Conservation (phyloP, 2,329 filamentous ascomycete genomes). For the Scedosporium dehoogii region DNA sequence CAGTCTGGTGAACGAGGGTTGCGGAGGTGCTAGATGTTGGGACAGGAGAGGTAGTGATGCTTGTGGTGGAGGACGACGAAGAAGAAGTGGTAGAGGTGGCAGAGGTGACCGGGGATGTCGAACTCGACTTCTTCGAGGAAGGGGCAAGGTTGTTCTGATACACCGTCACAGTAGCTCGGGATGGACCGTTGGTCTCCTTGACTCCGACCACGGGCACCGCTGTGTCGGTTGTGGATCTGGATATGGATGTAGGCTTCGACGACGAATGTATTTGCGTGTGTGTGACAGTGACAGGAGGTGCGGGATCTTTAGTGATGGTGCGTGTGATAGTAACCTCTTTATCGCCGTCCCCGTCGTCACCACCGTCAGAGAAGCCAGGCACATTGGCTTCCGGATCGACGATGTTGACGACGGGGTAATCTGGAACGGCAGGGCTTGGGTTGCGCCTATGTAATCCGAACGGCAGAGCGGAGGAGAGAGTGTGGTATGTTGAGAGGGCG, state of each 20-base stretch:
- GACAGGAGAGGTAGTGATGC: background rate
- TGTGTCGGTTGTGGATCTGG: background rate
- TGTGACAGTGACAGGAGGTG: background rate
- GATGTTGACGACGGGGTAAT: constrained; percentile 8
- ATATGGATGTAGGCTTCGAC: background rate
- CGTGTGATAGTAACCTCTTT: background rate
- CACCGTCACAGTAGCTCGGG: background rate
- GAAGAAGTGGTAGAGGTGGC: background rate
- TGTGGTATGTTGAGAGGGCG: constrained; percentile 13
- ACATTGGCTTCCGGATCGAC: constrained; percentile 1
- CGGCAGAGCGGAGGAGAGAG: background rate
- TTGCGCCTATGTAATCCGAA: constrained; percentile 17
- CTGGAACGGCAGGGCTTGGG: constrained; percentile 12
- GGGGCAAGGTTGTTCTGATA: background rate
- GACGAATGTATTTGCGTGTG: background rate
- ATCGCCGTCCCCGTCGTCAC: background rate
- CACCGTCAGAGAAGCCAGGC: background rate
- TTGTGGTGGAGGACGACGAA: background rate
- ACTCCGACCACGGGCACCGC: constrained; percentile 1
- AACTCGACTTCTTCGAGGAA: background rate
- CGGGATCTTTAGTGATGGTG: background rate
- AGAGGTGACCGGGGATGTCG: background rate
- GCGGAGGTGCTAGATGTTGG: background rate
- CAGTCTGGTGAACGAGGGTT: background rate
- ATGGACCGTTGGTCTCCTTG: constrained; percentile 1